Evolutionary conservation across 1,284 basidiomycete genomes (phyloP), one percentile per base, ranked within the genome.

Genomic region (Clitocybe nebularis): DNA sequence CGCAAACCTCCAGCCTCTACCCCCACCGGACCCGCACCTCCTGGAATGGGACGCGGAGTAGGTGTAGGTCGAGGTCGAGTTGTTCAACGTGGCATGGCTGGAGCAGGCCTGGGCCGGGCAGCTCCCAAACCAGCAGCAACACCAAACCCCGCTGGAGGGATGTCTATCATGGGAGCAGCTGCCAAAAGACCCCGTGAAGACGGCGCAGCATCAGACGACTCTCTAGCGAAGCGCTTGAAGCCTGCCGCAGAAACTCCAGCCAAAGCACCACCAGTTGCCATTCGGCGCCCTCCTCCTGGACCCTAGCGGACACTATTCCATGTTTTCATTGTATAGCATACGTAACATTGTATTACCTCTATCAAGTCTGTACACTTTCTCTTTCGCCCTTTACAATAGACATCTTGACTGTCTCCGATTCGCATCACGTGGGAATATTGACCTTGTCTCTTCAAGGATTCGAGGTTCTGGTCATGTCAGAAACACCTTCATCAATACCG

Each of bases 211-310:
- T 30, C 67, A 1, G 80, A 81, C 23, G 79, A 81, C 50, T 77
- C 83, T 4, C 65, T 87, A 13, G 81, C 77, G 0, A 89, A 89
- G 55, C 75, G 85, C 26, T 50, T 86, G 46, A 88, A 85, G 58
- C 78, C 81, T 36, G n/a, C n/a, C n/a, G 74, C 75, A 36, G 52
- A 51, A 14, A 16, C 36, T 40, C 28, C 41, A 24, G 10, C 39
- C 13, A 41, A 41, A 35, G n/a, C n/a, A n/a, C 36, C 47, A n/a
- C 17, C 48, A 36, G 41, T 42, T 7, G 17, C 23, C 17, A 34
- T 42, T n/a, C 33, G 41, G 4, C 41, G 41, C 17, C 41, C 41
- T 20, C 24, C 33, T 19, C 19, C 40, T 14, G 41, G 41, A 36
- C 23, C 41, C 10, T 33, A 29, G 16, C 16, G 16, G 39, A 41